phyloP scores from a whole-genome alignment of 257 asterid genomes.

The Nicotiana tomentosiformis region DNA sequence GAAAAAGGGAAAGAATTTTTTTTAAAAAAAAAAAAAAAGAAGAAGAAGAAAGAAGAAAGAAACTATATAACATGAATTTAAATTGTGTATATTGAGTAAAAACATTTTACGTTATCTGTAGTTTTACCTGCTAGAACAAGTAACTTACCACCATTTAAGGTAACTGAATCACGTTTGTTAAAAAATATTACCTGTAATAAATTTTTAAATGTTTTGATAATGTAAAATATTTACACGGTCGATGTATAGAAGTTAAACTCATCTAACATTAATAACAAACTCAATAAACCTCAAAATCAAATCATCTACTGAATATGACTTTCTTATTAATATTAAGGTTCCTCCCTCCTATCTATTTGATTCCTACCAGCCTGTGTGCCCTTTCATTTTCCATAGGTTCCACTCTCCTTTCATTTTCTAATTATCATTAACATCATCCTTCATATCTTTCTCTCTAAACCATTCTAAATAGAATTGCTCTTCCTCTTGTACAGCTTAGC shows the following conservation, averaged over 20 bases:
- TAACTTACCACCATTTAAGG: constrained; percentile 20
- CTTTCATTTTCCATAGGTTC: constrained; percentile 4
- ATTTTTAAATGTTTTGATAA: too few species aligned
- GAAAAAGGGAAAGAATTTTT: not conserved
- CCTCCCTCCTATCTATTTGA: not conserved
- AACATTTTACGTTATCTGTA: constrained; percentile 23
- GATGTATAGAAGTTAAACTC: not conserved
- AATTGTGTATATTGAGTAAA: constrained; percentile 1
- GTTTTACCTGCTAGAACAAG: constrained; percentile 50
- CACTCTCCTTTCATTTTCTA: not conserved
- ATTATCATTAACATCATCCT: not conserved
- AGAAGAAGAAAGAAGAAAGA: too few species aligned
- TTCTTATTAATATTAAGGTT: not conserved
- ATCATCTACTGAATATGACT: constrained; percentile 1
- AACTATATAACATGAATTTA: not conserved
- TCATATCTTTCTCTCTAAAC: too few species aligned
- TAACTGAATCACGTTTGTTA: not conserved
- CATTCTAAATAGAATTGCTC: not conserved
- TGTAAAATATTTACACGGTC: too few species aligned
- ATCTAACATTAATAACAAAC: not conserved
- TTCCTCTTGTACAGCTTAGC: not conserved
- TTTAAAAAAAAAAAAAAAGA: too few species aligned
- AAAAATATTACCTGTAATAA: too few species aligned
- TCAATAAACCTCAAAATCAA: not conserved
- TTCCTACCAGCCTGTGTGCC: not conserved